Evolutionary conservation across 345 rosid species (phyloP).

Genomic region (Isatis tinctoria): DNA sequence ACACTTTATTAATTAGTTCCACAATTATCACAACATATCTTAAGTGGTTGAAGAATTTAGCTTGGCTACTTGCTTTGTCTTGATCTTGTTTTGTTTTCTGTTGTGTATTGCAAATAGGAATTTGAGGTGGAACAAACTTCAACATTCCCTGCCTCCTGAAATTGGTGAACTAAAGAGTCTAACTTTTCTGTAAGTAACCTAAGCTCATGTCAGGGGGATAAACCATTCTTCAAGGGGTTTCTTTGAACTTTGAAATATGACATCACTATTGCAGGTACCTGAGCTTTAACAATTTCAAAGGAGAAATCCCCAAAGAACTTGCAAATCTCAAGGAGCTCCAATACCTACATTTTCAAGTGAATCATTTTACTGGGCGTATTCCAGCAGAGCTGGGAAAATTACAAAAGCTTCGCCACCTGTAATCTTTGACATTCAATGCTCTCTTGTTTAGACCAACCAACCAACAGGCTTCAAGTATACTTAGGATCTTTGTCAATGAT

Average conservation of each 20-base stretch:
- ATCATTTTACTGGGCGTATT: slow-evolving; percentile 55
- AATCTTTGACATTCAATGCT: not conserved
- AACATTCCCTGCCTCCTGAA: slow-evolving; percentile 69
- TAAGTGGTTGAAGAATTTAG: not conserved
- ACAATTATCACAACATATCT: not conserved
- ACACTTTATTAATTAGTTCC: not conserved
- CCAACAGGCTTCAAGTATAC: not conserved
- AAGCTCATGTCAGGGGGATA: not conserved
- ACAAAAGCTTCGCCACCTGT: slow-evolving; percentile 46
- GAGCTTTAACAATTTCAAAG: slow-evolving; percentile 75
- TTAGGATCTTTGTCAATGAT: not conserved
- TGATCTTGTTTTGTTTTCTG: not conserved
- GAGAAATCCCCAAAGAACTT: slow-evolving; percentile 71
- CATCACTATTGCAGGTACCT: slow-evolving; percentile 40
- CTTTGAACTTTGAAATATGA: not conserved
- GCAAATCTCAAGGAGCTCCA: slow-evolving; percentile 40
- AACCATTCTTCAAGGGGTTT: not conserved
- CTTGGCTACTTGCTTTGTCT: not conserved
- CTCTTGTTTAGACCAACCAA: not conserved
- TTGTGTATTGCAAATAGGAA: slow-evolving; percentile 38
- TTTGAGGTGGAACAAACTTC: slow-evolving; percentile 82
- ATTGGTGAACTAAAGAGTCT: slow-evolving; percentile 70
- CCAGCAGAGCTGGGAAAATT: slow-evolving; percentile 63
- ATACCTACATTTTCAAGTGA: slow-evolving; percentile 60
- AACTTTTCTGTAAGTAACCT: slow-evolving; percentile 55